These are phyloP conservation scores for Torulaspora quercuum DNA, from an alignment of 805 yeast species.

Conservation along the genomic window DNA sequence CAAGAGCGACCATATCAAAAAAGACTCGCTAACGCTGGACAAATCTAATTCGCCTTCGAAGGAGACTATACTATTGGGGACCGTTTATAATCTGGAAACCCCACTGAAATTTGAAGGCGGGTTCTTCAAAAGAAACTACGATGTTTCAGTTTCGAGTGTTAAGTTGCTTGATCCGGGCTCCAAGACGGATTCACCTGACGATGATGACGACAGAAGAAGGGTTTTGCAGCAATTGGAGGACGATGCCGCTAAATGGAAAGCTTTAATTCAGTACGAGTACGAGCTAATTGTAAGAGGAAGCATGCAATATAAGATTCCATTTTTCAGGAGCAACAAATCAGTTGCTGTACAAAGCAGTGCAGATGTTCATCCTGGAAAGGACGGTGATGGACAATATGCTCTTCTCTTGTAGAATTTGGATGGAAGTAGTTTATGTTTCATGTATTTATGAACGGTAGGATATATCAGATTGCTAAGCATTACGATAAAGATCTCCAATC, in stretches of 20 bases:
- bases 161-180: slow-evolving; percentile 71
- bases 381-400: slow-evolving; percentile 8
- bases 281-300: slow-evolving; percentile 82
- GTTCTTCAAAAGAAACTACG: slow-evolving; percentile 58
- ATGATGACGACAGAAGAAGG: slow-evolving; percentile 20
- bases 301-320: slow-evolving; percentile 70
- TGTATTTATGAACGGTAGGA: no score
- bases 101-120: slow-evolving; percentile 76
- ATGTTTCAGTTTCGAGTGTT: slow-evolving; percentile 62
- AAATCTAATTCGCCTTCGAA: slow-evolving; percentile 30
- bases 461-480: background rate
- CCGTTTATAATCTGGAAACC: slow-evolving; percentile 60
- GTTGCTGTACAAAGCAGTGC: slow-evolving; percentile 59
- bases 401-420: no score
- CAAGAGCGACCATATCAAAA: slow-evolving; percentile 49
- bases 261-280: slow-evolving; percentile 73
- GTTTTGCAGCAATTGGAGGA: slow-evolving; percentile 29
- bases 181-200: slow-evolving; percentile 29
- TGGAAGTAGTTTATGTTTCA: no score
- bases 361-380: slow-evolving; percentile 34
- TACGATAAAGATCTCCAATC: no score
- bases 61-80: slow-evolving; percentile 75
- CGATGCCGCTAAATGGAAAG: slow-evolving; percentile 61
- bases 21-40: slow-evolving; percentile 12
- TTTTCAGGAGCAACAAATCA: slow-evolving; percentile 50